Base-by-base conservation (phyloP, 208 protist species). In the Wallacemonas sp. region DNA sequence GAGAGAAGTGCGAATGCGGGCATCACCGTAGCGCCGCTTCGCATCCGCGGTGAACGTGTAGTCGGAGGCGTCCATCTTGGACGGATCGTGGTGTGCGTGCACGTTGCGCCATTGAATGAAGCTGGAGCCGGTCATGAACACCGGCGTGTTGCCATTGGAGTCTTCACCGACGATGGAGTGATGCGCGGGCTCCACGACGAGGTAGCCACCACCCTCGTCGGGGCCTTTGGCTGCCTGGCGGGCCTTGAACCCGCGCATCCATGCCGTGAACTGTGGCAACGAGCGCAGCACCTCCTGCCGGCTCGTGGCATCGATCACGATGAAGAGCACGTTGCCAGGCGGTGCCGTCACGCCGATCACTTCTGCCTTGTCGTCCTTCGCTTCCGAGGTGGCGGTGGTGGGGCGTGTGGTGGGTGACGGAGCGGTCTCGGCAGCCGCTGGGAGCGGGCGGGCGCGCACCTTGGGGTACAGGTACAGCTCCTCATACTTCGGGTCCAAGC, bases 271-370 rank as follows among this genome's bases (percentile, higher is more conserved):
- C 36, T 68, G 65, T 3, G 82, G 86, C 47, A 92, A 62, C 38
- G 76, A 76, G 23, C 86, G 81, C 21, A 46, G 27, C n/a, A 85
- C 68, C 34, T 76, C 80, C 46, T 81, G 74, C 19, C 86, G 79
- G 46, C 86, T 88, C 29, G 87, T 72, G 0, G 86, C 61, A 71
- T 88, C 86, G 49, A 92, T 67, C 23, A 89, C 17, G 19, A 92
- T 29, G 0, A 87, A 33, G 14, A 92, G 68, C 30, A 89, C 70
- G 41, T 78, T 89, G 17, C 58, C 76, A 2, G 76, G 54, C 3
- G 86, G 86, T 41, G 75, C 66, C 21, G 44, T 21, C 12, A 38
- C 21, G 2, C 34, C 61, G 14, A 32, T 30, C 32, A 34, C n/a
- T n/a, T n/a, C n/a, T n/a, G n/a, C n/a, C n/a, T n/a, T n/a, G n/a